These are phyloP conservation scores for Pulveroboletus ravenelii DNA, from an alignment of 768 basidiomycete species.

Conservation along the genomic window DNA sequence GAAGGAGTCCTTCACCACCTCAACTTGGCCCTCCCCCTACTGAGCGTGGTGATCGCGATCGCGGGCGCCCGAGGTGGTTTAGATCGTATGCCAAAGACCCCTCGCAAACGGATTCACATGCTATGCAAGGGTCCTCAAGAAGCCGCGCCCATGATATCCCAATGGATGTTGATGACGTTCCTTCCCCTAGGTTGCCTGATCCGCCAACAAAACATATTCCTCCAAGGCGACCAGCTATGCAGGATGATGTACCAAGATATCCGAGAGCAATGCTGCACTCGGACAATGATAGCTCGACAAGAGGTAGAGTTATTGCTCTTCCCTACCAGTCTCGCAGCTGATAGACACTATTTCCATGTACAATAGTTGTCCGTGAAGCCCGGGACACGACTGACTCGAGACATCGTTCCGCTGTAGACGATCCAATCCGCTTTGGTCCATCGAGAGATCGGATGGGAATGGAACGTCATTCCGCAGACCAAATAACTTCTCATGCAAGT, in stretches of 20 bases:
- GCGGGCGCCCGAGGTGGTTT: slow-evolving; percentile 12
- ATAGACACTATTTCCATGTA: not conserved
- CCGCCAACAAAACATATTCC: slow-evolving; percentile 13
- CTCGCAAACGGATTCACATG: slow-evolving; percentile 11
- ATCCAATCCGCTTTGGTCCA: slow-evolving; percentile 11
- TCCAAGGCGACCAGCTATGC: slow-evolving; percentile 14
- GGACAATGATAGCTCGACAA: slow-evolving; percentile 15
- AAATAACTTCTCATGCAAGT: slow-evolving; percentile 16
- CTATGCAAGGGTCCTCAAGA: slow-evolving; percentile 17
- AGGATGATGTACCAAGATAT: slow-evolving; percentile 30
- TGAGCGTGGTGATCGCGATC: slow-evolving; percentile 17
- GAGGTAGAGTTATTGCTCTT: slow-evolving; percentile 6
- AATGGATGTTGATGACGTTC: slow-evolving; percentile 28
- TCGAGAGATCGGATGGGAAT: slow-evolving; percentile 14
- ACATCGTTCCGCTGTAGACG: slow-evolving; percentile 15
- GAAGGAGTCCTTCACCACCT: slow-evolving; percentile 14
- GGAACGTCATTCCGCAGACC: slow-evolving; percentile 21
- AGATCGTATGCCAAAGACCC: slow-evolving; percentile 12
- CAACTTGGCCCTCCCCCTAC: not conserved
- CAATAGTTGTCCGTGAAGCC: slow-evolving; percentile 15
- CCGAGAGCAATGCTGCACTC: slow-evolving; percentile 35
- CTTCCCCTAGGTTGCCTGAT: slow-evolving; percentile 19
- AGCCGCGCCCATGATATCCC: slow-evolving; percentile 19
- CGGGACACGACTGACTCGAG: slow-evolving; percentile 18
- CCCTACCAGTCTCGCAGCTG: not conserved